Evolutionary conservation across 2,329 filamentous ascomycete genomes (phyloP), one percentile per base, ranked within the genome.

Genomic region (Alternaria brassicae): DNA sequence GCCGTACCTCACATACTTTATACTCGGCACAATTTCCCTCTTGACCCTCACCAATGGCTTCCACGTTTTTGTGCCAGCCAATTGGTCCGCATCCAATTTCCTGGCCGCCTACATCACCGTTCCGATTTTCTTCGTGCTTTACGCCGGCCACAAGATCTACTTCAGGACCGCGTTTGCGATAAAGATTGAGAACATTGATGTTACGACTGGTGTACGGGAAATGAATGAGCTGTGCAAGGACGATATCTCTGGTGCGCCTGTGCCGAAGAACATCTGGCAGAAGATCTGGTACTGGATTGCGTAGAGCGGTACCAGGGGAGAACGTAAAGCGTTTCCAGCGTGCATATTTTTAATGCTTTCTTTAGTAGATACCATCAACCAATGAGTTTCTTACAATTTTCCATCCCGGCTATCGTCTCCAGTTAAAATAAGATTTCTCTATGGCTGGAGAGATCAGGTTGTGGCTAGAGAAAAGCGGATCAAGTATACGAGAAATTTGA

Each of bases 1-100:
- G 63, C 82, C 82, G 1, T 83, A 79, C 63, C 85, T 84, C 12
- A 90, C 89, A 0, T 88, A 83, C 63, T 78, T 81, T 15, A 84
- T 86, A 86, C 80, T 78, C 75, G 64, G 86, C 83, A 70, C 79
- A 88, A 51, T 77, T 6, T 60, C 58, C 21, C 47, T 77, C 1
- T 62, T 77, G 25, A 76, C 73, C 1, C 57, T 77, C 21, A 77
- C 74, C 40, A 77, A 76, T 48, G 75, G 75, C 9, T 77, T 77
- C 48, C 71, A 74, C 7, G 89, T 90, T 0, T 92, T 92, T 60
- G 77, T 77, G 32, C 72, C 72, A 12, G 67, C 60, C 52, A 77
- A 76, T 0, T 85, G 82, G 75, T 68, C 62, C 39, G 76, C 78
- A 0, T 70, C 81, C n/a, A 79, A 81, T n/a, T 86, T 86, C 61